These are phyloP conservation scores for Claviceps africana DNA, from an alignment of 2,329 filamentous ascomycete species.

Conservation along the genomic window DNA sequence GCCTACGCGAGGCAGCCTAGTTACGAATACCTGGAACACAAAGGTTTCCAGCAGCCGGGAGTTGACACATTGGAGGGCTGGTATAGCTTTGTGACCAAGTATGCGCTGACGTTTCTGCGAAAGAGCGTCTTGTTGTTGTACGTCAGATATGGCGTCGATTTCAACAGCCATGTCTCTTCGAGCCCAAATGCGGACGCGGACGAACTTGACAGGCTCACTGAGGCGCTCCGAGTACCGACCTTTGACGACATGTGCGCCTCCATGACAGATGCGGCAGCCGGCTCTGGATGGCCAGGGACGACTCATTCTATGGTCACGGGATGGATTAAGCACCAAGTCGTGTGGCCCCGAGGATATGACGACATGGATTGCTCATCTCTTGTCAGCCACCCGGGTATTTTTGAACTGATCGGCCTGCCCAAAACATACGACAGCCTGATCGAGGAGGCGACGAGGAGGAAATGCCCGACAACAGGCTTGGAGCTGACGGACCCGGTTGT, in stretches of 20 bases:
- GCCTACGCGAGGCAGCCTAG: conserved; percentile 14
- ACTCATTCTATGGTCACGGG: conserved; percentile 38
- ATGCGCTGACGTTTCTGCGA: conserved; percentile 78
- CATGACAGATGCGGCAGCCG: conserved; percentile 30
- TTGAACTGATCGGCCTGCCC: conserved; percentile 83
- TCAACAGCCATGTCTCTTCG: conserved; percentile 54
- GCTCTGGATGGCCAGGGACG: conserved; percentile 35
- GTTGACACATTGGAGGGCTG: conserved; percentile 39
- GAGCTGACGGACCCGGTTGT: conserved; percentile 83
- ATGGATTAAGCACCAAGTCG: conserved; percentile 58
- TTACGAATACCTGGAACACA: conserved; percentile 23
- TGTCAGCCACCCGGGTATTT: conserved; percentile 74
- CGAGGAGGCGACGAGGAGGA: conserved; percentile 72
- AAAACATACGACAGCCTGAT: conserved; percentile 86
- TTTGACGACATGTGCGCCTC: conserved; percentile 65
- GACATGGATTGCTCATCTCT: conserved; percentile 29
- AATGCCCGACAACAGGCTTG: conserved; percentile 80
- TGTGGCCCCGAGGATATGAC: conserved; percentile 20
- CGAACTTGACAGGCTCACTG: conserved; percentile 71
- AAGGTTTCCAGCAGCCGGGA: conserved; percentile 40
- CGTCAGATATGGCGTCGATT: conserved; percentile 77
- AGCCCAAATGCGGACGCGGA: conserved; percentile 52
- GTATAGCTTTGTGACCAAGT: conserved; percentile 56
- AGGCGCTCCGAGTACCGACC: conserved; percentile 59
- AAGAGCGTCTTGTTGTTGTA: conserved; percentile 76